phyloP scores from a whole-genome alignment of 768 basidiomycete genomes.

The Coprinopsis cinerea region DNA sequence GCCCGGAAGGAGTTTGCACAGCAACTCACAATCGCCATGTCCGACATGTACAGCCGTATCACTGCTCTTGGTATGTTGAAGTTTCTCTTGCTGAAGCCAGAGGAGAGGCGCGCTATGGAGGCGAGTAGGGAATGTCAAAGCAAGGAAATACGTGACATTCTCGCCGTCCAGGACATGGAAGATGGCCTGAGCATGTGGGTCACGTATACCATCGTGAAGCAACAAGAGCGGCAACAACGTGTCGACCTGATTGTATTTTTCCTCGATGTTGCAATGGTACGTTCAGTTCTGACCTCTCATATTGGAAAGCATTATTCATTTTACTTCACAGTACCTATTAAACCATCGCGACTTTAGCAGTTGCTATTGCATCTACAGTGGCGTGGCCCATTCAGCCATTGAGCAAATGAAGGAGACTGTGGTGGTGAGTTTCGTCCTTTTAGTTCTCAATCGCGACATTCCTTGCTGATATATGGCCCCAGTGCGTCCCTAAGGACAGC shows the following conservation, averaged over 20 bases:
- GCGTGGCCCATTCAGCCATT: conserved; percentile 35
- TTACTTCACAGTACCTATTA: conserved; percentile 33
- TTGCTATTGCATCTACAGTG: conserved; percentile 35
- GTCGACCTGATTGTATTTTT: conserved; percentile 33
- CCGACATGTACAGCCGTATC: conserved; percentile 31
- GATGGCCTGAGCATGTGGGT: conserved; percentile 35
- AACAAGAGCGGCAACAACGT: conserved; percentile 16
- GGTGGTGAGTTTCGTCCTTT: conserved; percentile 23
- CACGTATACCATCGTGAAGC: conserved; percentile 26
- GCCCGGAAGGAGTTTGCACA: conserved; percentile 40
- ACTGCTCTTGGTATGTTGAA: conserved; percentile 38
- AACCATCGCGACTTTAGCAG: conserved; percentile 40
- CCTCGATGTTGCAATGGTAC: conserved; percentile 39
- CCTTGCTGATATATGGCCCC: not conserved
- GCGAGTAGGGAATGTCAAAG: conserved; percentile 12
- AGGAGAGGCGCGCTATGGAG: conserved; percentile 14
- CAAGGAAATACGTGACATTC: conserved; percentile 11
- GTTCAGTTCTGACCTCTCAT: conserved; percentile 9
- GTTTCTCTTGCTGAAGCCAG: conserved; percentile 30
- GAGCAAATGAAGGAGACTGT: conserved; percentile 30
- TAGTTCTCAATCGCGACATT: not conserved
- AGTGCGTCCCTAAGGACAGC: conserved; percentile 19
- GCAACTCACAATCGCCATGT: conserved; percentile 37
- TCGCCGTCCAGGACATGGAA: conserved; percentile 29
- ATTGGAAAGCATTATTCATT: not conserved